Evolutionary conservation across 192 early-diverging fungal species (phyloP).

Genomic region (Kickxella alabastrina): DNA sequence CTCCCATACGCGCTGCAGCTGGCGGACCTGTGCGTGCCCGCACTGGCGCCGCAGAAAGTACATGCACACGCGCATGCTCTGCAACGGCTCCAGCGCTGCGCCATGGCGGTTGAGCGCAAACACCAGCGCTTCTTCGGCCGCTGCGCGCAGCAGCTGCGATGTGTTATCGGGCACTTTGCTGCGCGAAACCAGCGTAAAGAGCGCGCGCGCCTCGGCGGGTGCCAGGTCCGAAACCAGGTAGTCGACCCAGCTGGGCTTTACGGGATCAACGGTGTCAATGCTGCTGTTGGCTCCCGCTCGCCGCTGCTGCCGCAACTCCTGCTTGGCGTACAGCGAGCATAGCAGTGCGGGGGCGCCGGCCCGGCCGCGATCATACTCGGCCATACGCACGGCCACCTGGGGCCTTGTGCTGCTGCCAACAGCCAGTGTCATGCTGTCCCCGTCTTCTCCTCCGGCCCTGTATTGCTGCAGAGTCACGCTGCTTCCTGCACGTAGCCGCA

Average conservation of each 20-base stretch:
- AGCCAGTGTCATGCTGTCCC: conserved; percentile 1
- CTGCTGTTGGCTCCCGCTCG: no score
- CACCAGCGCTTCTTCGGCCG: conserved; percentile 38
- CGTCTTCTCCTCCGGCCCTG: no score
- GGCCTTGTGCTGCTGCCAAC: conserved; percentile 2
- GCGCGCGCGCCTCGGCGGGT: conserved; percentile 13
- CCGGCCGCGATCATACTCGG: neutral
- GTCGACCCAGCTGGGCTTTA: conserved; percentile 34
- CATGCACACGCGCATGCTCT: conserved; percentile 30
- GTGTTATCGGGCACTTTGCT: conserved; percentile 17
- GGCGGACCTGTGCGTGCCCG: neutral
- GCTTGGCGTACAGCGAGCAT: neutral
- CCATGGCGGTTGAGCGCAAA: conserved; percentile 37
- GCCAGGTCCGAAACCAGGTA: conserved; percentile 27
- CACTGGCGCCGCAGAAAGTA: conserved; percentile 18
- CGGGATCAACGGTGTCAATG: conserved; percentile 19
- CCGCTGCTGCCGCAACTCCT: neutral
- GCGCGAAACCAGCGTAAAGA: conserved; percentile 26
- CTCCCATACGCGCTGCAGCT: conserved; percentile 19
- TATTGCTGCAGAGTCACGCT: conserved; percentile 12
- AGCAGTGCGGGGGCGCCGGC: neutral
- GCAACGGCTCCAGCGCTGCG: conserved; percentile 21
- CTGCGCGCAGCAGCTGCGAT: conserved; percentile 12
- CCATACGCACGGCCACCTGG: conserved; percentile 5
- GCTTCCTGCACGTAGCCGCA: conserved; percentile 19